Conservation (phyloP, 768 basidiomycete genomes). For the Piloderma croceum region DNA sequence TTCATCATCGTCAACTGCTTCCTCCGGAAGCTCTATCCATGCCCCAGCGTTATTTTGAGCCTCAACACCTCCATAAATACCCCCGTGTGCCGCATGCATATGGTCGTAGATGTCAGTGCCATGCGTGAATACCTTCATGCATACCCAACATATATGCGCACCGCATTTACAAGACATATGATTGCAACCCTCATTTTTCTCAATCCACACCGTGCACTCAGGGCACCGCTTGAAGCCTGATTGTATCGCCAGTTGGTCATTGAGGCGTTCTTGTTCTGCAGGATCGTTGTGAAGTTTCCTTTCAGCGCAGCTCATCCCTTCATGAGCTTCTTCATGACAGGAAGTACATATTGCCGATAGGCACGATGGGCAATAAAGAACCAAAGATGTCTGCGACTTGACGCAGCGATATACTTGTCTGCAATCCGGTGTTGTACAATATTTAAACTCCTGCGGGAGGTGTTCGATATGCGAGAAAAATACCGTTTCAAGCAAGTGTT, state of each 20-base stretch:
- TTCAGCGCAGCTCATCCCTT: slow-evolving; percentile 63
- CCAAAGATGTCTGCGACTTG: slow-evolving; percentile 38
- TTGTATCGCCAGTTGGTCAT: slow-evolving; percentile 55
- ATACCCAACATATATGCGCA: slow-evolving; percentile 80
- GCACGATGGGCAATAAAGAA: slow-evolving; percentile 68
- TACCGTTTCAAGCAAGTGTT: slow-evolving; percentile 50
- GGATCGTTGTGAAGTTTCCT: too few species aligned
- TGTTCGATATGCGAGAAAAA: slow-evolving; percentile 55
- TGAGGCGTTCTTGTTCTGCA: slow-evolving; percentile 49
- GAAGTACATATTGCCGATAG: slow-evolving; percentile 58
- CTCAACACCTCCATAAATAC: too few species aligned
- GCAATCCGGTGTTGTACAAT: slow-evolving; percentile 79
- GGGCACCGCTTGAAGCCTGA: slow-evolving; percentile 75
- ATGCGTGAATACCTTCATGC: slow-evolving; percentile 60
- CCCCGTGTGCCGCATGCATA: slow-evolving; percentile 65
- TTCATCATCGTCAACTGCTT: too few species aligned
- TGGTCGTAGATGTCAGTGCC: slow-evolving; percentile 73
- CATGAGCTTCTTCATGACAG: slow-evolving; percentile 58
- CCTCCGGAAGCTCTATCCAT: too few species aligned
- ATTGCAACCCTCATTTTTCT: slow-evolving; percentile 72
- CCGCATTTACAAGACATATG: slow-evolving; percentile 79
- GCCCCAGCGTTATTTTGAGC: too few species aligned
- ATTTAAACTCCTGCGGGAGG: slow-evolving; percentile 56
- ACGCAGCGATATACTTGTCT: slow-evolving; percentile 62
- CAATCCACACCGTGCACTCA: slow-evolving; percentile 62